Base-by-base conservation (phyloP, 2,329 filamentous ascomycete genomes). In the Coniochaeta hoffmannii region DNA sequence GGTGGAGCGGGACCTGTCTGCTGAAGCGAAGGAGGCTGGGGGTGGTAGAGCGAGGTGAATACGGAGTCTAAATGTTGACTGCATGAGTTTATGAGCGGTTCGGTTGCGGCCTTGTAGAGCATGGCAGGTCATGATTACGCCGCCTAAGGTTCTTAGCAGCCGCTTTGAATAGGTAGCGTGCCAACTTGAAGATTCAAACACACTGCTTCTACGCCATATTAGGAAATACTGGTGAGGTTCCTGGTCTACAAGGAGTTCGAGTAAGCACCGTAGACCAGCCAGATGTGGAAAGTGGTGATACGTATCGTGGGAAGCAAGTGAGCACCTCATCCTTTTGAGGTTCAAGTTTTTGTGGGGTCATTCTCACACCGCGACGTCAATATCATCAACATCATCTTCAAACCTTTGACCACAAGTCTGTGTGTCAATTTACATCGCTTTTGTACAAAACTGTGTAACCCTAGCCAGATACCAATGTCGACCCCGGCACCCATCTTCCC, bases 1-100 rank as follows among this genome's bases (percentile, higher is more conserved):
- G 85, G 87, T 90, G n/a, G 89, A 94, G 72, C 82, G 85, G 58
- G 87, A 81, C 54, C 67, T 80, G 56, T 71, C 68, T 10, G 73
- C 68, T 15, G 73, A 72, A 60, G 67, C 63, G 11, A 65, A 61
- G 9, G 62, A 54, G 26, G 53, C 38, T 50, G 28, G 32, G 52
- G 22, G 34, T 51, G 34, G 44, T 26, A 38, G 34, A 32, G 32
- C 31, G 2, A 22, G 50, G 32, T 36, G 31, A 28, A 34, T 50
- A 10, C 28, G 9, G n/a, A 19, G 7, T 31, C 14, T 17, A 26
- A 22, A 46, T 15, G 6, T 28, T 46, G 41, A 11, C 22, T 26
- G 41, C 41, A 46, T 28, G 11, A n/a, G 41, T 46, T 26, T 28
- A 12, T 54, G 51, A 50, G 24, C 50, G 11, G 38, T 36, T 15